Conservation (phyloP, 306 rosid genomes). For the Malus fusca region DNA sequence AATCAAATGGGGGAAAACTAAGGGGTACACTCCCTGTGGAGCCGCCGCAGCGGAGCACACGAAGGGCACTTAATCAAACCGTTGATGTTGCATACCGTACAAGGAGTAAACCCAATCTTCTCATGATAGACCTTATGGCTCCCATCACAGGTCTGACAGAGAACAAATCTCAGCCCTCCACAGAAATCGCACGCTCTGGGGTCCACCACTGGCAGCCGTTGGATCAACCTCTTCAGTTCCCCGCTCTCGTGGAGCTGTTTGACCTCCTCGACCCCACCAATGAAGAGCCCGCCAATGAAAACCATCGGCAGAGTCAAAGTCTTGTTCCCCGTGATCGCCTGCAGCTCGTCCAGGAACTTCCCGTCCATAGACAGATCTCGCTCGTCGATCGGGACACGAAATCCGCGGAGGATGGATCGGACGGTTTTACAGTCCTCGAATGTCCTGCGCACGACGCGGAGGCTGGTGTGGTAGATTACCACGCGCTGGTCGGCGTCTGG, state of each 20-base stretch:
- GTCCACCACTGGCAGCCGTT: constrained; percentile 41
- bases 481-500: constrained; percentile 41
- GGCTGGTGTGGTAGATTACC: constrained; percentile 72
- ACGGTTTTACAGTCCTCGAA: constrained; percentile 62
- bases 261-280: constrained; percentile 72
- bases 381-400: constrained; percentile 58
- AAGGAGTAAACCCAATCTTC: constrained; percentile 45
- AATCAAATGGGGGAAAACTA: background rate
- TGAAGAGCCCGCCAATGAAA: constrained; percentile 50
- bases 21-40: constrained; percentile 8
- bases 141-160: constrained; percentile 67
- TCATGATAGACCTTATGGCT: constrained; percentile 59
- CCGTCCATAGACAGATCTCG: constrained; percentile 78
- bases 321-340: constrained; percentile 34
- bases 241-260: constrained; percentile 52
- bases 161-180: constrained; percentile 61
- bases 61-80: constrained; percentile 65
- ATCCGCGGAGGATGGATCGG: constrained; percentile 53
- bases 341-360: constrained; percentile 44
- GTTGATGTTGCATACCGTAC: constrained; percentile 48
- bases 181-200: constrained; percentile 41
- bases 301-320: constrained; percentile 47
- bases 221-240: constrained; percentile 43
- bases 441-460: constrained; percentile 76
- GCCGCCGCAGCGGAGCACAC: constrained; percentile 33